Conservation (phyloP, 768 basidiomycete species). For the Trametes sanguinea region DNA sequence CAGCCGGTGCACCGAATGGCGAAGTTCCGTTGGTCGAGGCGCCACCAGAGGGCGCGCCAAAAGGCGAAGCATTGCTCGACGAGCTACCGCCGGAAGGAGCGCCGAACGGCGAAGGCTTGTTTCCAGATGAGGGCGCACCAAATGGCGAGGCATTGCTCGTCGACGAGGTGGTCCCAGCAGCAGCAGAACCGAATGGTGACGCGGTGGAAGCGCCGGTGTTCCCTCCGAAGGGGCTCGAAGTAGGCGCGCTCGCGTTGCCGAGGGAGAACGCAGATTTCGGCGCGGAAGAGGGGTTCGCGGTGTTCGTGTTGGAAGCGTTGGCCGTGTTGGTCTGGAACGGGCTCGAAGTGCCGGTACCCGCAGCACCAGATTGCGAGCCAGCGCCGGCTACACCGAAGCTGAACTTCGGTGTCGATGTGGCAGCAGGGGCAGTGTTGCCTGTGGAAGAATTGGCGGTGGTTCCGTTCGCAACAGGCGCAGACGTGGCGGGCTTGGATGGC, state of each 20-base stretch:
- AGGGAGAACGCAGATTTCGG: conserved; percentile 8
- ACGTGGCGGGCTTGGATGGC: conserved; percentile 4
- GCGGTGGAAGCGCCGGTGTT: not conserved
- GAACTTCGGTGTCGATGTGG: conserved; percentile 17
- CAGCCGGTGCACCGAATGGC: not conserved
- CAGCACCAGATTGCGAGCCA: not conserved
- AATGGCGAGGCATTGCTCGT: not conserved
- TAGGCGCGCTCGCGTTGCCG: not conserved
- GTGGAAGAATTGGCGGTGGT: not conserved
- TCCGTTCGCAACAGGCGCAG: conserved; percentile 4
- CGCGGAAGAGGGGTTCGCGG: not conserved
- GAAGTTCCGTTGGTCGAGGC: not conserved
- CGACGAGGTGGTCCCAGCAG: not conserved
- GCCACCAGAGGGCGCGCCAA: not conserved
- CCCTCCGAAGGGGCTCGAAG: conserved; percentile 2
- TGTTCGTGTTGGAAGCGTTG: not conserved
- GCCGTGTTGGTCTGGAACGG: conserved; percentile 2
- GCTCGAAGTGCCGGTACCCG: not conserved
- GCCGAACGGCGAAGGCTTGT: too few relatives aligned
- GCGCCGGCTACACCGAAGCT: conserved; percentile 13
- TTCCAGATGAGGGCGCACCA: not conserved
- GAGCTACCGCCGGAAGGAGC: conserved; percentile 1
- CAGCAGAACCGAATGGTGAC: conserved; percentile 1
- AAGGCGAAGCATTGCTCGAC: not conserved
- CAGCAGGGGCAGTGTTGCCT: not conserved